Conservation (phyloP, 2,329 filamentous ascomycete genomes). For the Exophiala sp. region DNA sequence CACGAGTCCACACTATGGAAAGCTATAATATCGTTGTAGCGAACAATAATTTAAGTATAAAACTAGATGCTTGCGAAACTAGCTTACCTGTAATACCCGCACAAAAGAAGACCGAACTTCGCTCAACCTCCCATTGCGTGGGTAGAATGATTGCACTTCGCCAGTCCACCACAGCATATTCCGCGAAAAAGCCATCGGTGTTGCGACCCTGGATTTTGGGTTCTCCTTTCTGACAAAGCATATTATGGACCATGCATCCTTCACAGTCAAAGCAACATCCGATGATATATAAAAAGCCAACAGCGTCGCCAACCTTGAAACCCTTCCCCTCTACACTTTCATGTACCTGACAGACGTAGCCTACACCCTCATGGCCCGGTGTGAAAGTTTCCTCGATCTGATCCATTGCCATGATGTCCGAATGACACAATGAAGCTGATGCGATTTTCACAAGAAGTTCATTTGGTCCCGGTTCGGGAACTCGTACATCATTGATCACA, state of each 20-base stretch:
- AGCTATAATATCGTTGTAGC: slow-evolving; percentile 50
- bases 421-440: slow-evolving; percentile 41
- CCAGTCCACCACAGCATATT: slow-evolving; percentile 48
- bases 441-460: slow-evolving; percentile 40
- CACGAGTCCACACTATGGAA: slow-evolving; percentile 11
- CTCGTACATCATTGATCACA: slow-evolving; percentile 43
- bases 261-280: slow-evolving; percentile 47
- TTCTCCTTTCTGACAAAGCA: slow-evolving; percentile 35
- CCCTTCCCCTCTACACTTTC: slow-evolving; percentile 36
- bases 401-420: slow-evolving; percentile 33
- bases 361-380: slow-evolving; percentile 48
- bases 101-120: slow-evolving; percentile 47
- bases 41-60: slow-evolving; percentile 34
- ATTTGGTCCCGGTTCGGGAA: slow-evolving; percentile 42
- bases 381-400: slow-evolving; percentile 28
- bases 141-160: slow-evolving; percentile 44
- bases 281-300: slow-evolving; percentile 48
- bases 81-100: slow-evolving; percentile 46
- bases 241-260: slow-evolving; percentile 32
- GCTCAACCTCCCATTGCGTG: slow-evolving; percentile 33
- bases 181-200: slow-evolving; percentile 45
- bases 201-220: slow-evolving; percentile 44
- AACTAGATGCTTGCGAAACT: not conserved
- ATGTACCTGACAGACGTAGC: slow-evolving; percentile 38
- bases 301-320: slow-evolving; percentile 42